These are phyloP conservation scores for Fusarium globosum DNA, from an alignment of 2,329 filamentous ascomycete genomes.

Conservation along the genomic window DNA sequence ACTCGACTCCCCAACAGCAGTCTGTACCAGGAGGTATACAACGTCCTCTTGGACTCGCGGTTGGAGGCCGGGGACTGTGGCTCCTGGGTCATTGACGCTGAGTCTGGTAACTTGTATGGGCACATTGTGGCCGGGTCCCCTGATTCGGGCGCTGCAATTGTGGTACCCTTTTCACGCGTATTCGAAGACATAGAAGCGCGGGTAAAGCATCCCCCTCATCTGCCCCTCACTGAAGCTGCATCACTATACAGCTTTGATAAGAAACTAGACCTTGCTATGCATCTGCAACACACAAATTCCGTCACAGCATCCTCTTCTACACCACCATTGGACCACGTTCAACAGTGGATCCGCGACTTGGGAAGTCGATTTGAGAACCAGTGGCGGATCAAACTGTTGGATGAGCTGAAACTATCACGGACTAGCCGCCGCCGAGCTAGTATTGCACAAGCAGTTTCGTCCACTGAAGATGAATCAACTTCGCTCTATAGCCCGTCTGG, in stretches of 20 bases:
- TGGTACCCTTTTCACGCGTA: not conserved
- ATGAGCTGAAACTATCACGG: not conserved
- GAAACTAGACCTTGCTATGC: not conserved
- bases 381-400: not conserved
- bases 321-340: accelerated
- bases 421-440: not conserved
- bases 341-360: accelerated
- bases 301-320: not conserved
- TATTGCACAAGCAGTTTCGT: not conserved
- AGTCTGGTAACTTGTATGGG: not conserved
- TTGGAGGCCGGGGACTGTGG: not conserved
- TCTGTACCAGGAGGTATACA: not conserved
- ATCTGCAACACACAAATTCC: not conserved
- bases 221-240: not conserved
- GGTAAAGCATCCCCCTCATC: not conserved
- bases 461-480: not conserved
- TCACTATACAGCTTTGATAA: accelerated
- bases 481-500: not conserved
- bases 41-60: not conserved
- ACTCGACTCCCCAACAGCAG: not conserved
- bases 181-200: not conserved
- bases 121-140: not conserved
- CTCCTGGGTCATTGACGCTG: not conserved
- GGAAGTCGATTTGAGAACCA: not conserved
- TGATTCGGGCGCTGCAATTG: not conserved